Conservation (phyloP, 1,284 basidiomycete genomes). For the Ustilago hordei region DNA sequence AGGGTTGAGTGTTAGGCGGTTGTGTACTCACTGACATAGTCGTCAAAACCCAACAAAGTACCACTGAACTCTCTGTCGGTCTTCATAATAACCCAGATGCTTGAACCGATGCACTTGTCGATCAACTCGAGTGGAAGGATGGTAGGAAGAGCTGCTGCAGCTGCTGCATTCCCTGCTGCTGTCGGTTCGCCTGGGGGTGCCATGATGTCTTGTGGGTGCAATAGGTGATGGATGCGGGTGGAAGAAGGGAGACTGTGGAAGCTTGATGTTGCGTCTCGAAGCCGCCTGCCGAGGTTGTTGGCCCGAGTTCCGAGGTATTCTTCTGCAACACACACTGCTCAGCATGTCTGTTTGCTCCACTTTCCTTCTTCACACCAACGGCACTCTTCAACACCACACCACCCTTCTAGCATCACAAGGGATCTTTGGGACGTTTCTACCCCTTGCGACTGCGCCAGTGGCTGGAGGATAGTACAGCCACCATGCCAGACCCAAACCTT, state of each 20-base stretch:
- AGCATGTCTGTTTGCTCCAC: conserved; percentile 6
- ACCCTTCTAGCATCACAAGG: not conserved
- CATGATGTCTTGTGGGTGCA: conserved; percentile 15
- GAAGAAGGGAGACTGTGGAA: not conserved
- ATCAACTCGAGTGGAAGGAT: conserved; percentile 69
- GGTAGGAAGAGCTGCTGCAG: conserved; percentile 50
- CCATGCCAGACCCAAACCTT: conserved; percentile 69
- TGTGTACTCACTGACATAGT: conserved; percentile 93
- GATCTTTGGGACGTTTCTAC: not conserved
- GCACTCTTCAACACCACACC: not conserved
- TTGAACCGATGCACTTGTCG: conserved; percentile 69
- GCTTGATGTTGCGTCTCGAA: conserved; percentile 1
- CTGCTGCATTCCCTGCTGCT: conserved; percentile 34
- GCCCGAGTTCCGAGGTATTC: conserved; percentile 23
- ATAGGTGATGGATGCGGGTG: not conserved
- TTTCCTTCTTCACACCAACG: not conserved
- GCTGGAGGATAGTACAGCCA: not conserved
- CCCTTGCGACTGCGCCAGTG: no score
- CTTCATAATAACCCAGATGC: conserved; percentile 70
- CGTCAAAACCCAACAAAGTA: conserved; percentile 95
- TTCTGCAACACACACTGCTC: not conserved
- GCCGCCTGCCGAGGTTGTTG: conserved; percentile 2
- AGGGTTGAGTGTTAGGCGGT: not conserved
- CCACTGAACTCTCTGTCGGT: conserved; percentile 75
- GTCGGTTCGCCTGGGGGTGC: conserved; percentile 50